phyloP scores from a whole-genome alignment of 2,329 filamentous ascomycete genomes.

The Cryphonectria nitschkei region DNA sequence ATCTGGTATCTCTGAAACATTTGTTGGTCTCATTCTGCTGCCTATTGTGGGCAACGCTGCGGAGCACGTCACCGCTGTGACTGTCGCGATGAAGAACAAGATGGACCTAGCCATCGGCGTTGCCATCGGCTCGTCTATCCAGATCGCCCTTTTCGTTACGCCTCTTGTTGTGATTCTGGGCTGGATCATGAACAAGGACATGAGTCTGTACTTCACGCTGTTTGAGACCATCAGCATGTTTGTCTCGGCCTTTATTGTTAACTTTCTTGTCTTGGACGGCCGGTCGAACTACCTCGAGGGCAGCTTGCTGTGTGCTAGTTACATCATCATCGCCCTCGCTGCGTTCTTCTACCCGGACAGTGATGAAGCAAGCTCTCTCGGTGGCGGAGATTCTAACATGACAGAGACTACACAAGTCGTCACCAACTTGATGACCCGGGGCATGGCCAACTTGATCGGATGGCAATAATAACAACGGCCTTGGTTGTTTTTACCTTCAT shows the following conservation, averaged over 20 bases:
- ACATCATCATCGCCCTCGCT: slow-evolving; percentile 68
- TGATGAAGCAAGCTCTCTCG: slow-evolving; percentile 47
- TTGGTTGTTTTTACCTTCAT: not conserved
- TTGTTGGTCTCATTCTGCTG: slow-evolving; percentile 73
- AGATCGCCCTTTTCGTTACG: slow-evolving; percentile 73
- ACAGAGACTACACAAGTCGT: slow-evolving; percentile 11
- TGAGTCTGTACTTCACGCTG: slow-evolving; percentile 82
- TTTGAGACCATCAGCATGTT: slow-evolving; percentile 90
- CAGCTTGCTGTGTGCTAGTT: slow-evolving; percentile 67
- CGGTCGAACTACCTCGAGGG: slow-evolving; percentile 88
- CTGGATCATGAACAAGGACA: slow-evolving; percentile 70
- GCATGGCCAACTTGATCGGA: slow-evolving; percentile 12
- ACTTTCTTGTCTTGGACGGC: slow-evolving; percentile 84
- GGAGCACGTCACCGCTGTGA: slow-evolving; percentile 73
- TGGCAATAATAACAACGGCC: slow-evolving; percentile 12
- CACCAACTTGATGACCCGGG: slow-evolving; percentile 13
- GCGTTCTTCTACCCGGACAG: slow-evolving; percentile 68
- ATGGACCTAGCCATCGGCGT: slow-evolving; percentile 77
- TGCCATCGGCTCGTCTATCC: slow-evolving; percentile 71
- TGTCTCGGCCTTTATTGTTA: slow-evolving; percentile 82
- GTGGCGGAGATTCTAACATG: slow-evolving; percentile 29
- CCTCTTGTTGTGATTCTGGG: slow-evolving; percentile 72
- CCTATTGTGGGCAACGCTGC: slow-evolving; percentile 76
- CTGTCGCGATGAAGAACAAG: slow-evolving; percentile 74
- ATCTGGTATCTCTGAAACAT: slow-evolving; percentile 61